Evolutionary conservation across 1,284 basidiomycete genomes (phyloP).

Genomic region (Moesziomyces sp.): DNA sequence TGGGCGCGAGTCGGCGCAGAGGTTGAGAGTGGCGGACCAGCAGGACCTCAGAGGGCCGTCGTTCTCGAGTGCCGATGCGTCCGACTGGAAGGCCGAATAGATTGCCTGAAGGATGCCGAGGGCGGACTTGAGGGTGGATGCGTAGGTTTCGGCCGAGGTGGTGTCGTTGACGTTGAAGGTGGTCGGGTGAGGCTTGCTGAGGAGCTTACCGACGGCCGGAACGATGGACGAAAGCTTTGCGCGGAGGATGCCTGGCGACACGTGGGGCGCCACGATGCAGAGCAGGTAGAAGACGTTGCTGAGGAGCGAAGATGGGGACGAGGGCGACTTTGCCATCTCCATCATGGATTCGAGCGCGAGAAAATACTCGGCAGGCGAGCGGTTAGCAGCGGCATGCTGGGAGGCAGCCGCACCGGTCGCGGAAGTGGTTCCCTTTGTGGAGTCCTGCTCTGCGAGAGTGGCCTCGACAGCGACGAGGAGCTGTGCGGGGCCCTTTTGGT

Average conservation of each 20-base stretch:
- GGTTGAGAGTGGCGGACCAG: conserved; percentile 78
- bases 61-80: conserved; percentile 65
- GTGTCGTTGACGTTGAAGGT: conserved; percentile 69
- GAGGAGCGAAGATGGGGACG: conserved; percentile 40
- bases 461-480: conserved; percentile 88
- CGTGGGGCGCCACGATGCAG: conserved; percentile 59
- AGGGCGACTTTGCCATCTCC: conserved; percentile 28
- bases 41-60: conserved; percentile 52
- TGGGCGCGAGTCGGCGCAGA: conserved; percentile 87
- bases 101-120: conserved; percentile 80
- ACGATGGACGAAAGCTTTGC: conserved; percentile 56
- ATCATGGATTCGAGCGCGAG: conserved; percentile 63
- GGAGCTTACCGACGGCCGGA: conserved; percentile 51
- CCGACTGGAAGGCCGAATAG: conserved; percentile 76
- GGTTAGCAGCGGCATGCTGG: conserved; percentile 67
- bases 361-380: conserved; percentile 61
- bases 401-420: conserved; percentile 77
- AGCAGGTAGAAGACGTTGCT: conserved; percentile 62
- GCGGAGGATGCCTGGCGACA: conserved; percentile 54
- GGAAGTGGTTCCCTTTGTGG: conserved; percentile 70
- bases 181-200: conserved; percentile 56
- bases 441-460: conserved; percentile 83
- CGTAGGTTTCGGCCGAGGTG: conserved; percentile 76
- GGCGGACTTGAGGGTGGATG: conserved; percentile 73
- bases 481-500: conserved; percentile 90